Conservation (phyloP, 106 monocot species). For the Dioscorea zingiberensis region DNA sequence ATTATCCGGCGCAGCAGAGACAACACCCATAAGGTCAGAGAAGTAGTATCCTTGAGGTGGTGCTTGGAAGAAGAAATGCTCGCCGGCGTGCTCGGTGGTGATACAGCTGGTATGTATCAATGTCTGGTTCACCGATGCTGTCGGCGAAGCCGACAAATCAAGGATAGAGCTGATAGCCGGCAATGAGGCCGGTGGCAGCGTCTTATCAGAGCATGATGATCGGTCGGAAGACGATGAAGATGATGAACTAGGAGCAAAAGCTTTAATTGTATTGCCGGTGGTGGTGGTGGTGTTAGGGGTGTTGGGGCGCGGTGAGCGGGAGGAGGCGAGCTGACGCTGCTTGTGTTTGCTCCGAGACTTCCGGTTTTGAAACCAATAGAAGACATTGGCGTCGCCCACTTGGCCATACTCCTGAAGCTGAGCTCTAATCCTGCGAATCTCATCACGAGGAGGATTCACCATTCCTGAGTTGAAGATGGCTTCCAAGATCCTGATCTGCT, state of each 20-base stretch:
- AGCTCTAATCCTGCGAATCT: conserved; percentile 66
- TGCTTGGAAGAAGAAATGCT: conserved; percentile 2
- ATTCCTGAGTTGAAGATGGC: conserved; percentile 94
- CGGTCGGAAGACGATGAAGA: conserved; percentile 46
- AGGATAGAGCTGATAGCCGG: background rate
- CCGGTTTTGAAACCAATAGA: conserved; percentile 97
- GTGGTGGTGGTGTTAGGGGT: background rate
- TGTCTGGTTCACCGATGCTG: conserved; percentile 15
- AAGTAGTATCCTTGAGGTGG: conserved; percentile 14
- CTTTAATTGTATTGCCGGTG: background rate
- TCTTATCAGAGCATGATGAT: conserved; percentile 30
- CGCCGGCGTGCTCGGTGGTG: conserved; percentile 2
- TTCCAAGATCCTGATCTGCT: conserved; percentile 92
- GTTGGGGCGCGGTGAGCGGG: background rate
- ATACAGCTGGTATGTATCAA: conserved; percentile 2
- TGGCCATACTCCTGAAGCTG: conserved; percentile 96
- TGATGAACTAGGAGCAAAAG: conserved; percentile 19
- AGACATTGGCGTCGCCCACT: conserved; percentile 97
- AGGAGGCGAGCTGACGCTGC: conserved; percentile 40
- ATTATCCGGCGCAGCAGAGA: background rate
- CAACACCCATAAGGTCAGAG: conserved; percentile 13
- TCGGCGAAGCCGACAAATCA: conserved; percentile 3
- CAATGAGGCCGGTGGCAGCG: conserved; percentile 5
- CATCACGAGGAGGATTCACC: conserved; percentile 95
- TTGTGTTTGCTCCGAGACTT: conserved; percentile 85